Percentiles rank a stretch among this genome's conserved stretches.
Evolutionary conservation across 1,139 yeast genomes (phyloP).

Genomic region (Blastobotrys petasosporus): DNA sequence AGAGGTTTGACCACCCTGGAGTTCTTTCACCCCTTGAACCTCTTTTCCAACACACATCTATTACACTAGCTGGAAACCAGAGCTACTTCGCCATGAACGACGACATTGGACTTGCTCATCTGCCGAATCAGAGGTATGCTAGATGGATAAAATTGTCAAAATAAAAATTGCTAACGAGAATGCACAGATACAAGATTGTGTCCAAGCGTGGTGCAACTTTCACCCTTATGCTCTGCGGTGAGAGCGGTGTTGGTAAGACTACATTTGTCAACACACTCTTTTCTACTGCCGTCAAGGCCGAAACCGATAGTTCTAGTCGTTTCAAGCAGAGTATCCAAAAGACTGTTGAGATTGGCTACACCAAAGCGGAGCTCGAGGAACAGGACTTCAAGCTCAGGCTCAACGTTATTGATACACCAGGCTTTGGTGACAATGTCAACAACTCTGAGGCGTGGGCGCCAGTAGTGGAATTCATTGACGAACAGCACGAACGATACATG

Average conservation of each 20-base stretch:
- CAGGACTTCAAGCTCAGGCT: conserved; percentile 80
- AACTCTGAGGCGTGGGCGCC: conserved; percentile 93
- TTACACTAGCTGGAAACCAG: background rate
- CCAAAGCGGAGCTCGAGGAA: conserved; percentile 89
- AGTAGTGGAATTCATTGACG: conserved; percentile 88
- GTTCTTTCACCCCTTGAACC: background rate
- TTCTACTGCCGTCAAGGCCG: conserved; percentile 50
- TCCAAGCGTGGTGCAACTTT: conserved; percentile 84
- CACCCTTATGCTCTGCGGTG: conserved; percentile 94
- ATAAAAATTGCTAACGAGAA: conserved; percentile 4
- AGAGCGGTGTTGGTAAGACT: conserved; percentile 83
- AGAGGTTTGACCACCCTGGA: no score
- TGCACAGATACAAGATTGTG: conserved; percentile 76
- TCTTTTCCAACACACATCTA: background rate
- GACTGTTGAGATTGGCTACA: conserved; percentile 86
- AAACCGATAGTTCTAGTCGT: conserved; percentile 59
- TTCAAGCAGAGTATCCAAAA: conserved; percentile 70
- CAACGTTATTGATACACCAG: conserved; percentile 93
- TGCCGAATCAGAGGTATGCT: conserved; percentile 84
- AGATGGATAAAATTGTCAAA: conserved; percentile 3
- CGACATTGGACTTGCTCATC: conserved; percentile 71
- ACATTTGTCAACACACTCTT: conserved; percentile 91
- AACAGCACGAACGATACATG: conserved; percentile 92
- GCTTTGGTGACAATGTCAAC: conserved; percentile 94
- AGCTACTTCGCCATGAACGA: conserved; percentile 16